phyloP scores from a whole-genome alignment of 2,329 filamentous ascomycete species.

The Cucurbitaria berberidis region DNA sequence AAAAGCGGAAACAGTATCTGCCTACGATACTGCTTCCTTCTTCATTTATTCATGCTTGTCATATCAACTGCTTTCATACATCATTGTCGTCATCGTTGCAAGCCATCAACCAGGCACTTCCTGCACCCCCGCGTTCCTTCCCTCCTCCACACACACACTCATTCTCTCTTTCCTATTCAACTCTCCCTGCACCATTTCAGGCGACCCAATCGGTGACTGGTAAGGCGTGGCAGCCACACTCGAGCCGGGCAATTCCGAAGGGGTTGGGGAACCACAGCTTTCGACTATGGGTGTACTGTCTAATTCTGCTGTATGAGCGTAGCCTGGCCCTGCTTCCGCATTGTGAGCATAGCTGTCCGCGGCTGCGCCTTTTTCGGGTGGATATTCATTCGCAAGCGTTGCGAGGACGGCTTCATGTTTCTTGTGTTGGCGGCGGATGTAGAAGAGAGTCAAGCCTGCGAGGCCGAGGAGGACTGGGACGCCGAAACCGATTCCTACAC shows the following conservation, averaged over 20 bases:
- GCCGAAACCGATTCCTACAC: not conserved
- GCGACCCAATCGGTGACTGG: not conserved
- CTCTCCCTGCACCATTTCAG: not conserved
- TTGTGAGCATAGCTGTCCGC: not conserved
- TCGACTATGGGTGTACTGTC: not conserved
- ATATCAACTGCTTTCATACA: too few species aligned
- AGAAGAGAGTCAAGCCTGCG: not conserved
- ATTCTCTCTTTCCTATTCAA: not conserved
- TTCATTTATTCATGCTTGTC: too few species aligned
- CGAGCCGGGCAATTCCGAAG: not conserved
- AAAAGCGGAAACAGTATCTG: too few species aligned
- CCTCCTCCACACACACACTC: not conserved
- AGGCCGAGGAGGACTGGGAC: not conserved
- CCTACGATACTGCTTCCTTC: too few species aligned
- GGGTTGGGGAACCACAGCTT: not conserved
- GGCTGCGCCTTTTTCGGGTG: not conserved
- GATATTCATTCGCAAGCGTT: not conserved
- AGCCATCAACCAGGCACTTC: not conserved
- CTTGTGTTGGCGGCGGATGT: constrained; percentile 1
- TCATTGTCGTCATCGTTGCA: not conserved
- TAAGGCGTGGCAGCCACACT: not conserved
- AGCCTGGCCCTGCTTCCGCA: not conserved
- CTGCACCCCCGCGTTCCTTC: not conserved
- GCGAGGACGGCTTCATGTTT: not conserved
- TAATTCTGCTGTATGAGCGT: not conserved